A percentile compares a stretch with the other conserved stretches of the same genome.
Evolutionary conservation across 805 yeast species (phyloP).

Genomic region (Sugiyamaella lignohabitans): DNA sequence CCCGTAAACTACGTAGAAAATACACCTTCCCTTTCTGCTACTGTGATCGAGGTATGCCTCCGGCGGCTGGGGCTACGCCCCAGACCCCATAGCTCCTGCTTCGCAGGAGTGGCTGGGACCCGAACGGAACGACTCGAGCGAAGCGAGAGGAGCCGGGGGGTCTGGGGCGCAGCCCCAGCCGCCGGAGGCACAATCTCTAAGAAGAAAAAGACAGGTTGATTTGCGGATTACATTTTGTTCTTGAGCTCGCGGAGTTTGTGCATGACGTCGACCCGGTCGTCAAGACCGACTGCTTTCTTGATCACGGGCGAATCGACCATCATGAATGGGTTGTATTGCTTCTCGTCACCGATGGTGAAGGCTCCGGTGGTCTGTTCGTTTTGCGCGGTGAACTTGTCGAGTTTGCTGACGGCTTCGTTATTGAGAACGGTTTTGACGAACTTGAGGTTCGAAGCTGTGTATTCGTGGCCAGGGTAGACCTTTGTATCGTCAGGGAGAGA

Average conservation of each 20-base stretch:
- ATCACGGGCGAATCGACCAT: constrained; percentile 61
- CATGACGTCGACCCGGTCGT: constrained; percentile 56
- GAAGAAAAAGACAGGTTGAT: no score
- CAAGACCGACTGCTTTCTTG: constrained; percentile 48
- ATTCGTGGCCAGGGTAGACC: constrained; percentile 95
- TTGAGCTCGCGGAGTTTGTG: constrained; percentile 67
- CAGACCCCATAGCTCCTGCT: not conserved
- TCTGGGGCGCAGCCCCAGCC: not conserved
- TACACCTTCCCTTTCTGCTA: no score
- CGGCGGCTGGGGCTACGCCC: not conserved
- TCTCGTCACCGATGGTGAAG: constrained; percentile 81
- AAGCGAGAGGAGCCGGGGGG: no score
- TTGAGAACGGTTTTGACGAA: constrained; percentile 65
- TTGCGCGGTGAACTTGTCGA: constrained; percentile 44
- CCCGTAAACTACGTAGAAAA: no score
- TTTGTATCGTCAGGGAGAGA: constrained; percentile 59
- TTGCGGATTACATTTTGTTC: constrained; percentile 44
- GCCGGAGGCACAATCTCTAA: not conserved
- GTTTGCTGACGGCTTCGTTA: constrained; percentile 44
- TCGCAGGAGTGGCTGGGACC: not conserved
- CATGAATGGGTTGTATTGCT: constrained; percentile 84
- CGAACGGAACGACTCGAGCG: not conserved
- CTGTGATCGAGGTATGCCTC: no score
- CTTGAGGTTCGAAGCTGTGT: constrained; percentile 72
- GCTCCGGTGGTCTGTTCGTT: constrained; percentile 78